These are phyloP conservation scores for Colletotrichum sp. DNA, from an alignment of 2,329 filamentous ascomycete species.

Conservation along the genomic window DNA sequence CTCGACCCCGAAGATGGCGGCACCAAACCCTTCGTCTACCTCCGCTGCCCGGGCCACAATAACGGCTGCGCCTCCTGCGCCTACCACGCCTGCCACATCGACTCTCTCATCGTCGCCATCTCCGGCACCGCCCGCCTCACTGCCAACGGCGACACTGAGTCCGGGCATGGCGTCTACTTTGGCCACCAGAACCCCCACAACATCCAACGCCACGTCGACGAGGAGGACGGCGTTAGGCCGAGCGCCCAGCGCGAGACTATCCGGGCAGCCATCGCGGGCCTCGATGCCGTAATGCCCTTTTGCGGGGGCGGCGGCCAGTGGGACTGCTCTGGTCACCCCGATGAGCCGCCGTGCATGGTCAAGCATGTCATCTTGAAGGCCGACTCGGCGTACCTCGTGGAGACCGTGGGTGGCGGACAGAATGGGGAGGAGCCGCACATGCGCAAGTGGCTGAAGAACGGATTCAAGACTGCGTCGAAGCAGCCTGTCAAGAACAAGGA, in stretches of 20 bases:
- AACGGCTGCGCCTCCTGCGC: not conserved
- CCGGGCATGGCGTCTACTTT: not conserved
- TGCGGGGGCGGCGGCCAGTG: not conserved
- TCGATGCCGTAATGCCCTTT: not conserved
- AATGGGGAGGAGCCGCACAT: not conserved
- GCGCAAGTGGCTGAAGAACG: not conserved
- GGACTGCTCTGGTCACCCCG: not conserved
- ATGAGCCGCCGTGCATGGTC: not conserved
- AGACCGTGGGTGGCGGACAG: not conserved
- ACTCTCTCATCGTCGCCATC: not conserved
- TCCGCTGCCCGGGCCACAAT: not conserved
- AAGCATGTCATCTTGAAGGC: not conserved
- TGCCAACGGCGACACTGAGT: accelerated
- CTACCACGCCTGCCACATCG: not conserved
- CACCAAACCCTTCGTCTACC: not conserved
- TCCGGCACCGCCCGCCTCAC: not conserved
- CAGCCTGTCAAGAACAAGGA: not conserved
- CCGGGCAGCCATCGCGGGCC: not conserved
- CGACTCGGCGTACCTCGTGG: not conserved
- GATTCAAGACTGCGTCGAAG: not conserved
- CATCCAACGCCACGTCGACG: not conserved
- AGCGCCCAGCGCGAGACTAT: not conserved
- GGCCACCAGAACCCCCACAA: not conserved
- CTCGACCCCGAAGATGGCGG: not conserved
- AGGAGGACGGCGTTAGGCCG: not conserved